Conservation (phyloP, 1,139 yeast genomes). For the Taiozyma sp. region DNA sequence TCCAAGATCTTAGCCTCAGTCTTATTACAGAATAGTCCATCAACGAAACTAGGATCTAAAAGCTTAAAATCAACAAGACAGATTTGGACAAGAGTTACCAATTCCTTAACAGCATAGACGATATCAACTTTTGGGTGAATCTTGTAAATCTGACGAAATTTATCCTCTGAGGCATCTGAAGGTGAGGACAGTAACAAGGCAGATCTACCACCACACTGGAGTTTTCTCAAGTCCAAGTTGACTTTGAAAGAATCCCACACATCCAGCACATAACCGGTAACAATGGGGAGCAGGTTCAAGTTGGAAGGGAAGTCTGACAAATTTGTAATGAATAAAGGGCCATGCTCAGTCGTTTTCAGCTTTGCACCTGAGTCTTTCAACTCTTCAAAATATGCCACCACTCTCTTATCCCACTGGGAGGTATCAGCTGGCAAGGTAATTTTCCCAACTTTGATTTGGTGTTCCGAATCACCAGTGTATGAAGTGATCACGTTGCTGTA, state of each 20-base stretch:
- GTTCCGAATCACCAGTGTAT: slow-evolving; percentile 74
- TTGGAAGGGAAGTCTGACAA: slow-evolving; percentile 75
- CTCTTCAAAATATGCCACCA: slow-evolving; percentile 61
- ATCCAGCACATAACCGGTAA: slow-evolving; percentile 46
- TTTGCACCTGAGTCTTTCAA: slow-evolving; percentile 54
- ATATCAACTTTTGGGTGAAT: slow-evolving; percentile 38
- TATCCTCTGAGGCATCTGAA: slow-evolving; percentile 74
- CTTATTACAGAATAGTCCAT: slow-evolving; percentile 74
- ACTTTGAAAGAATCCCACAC: slow-evolving; percentile 55
- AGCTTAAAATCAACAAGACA: slow-evolving; percentile 74
- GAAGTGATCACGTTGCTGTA: slow-evolving; percentile 67
- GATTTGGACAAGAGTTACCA: slow-evolving; percentile 69
- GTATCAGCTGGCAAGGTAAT: slow-evolving; percentile 54
- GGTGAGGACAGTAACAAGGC: slow-evolving; percentile 63
- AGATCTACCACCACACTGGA: slow-evolving; percentile 84
- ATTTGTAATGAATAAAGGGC: slow-evolving; percentile 73
- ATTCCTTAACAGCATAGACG: slow-evolving; percentile 63
- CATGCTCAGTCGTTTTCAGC: slow-evolving; percentile 45
- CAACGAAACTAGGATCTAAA: slow-evolving; percentile 64
- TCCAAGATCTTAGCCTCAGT: slow-evolving; percentile 65
- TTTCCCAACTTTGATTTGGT: slow-evolving; percentile 54
- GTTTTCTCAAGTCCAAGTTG: slow-evolving; percentile 68
- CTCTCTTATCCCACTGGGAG: slow-evolving; percentile 48
- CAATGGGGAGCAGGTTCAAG: slow-evolving; percentile 63
- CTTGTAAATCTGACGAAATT: slow-evolving; percentile 72